Conservation (phyloP, 139 green algal species). For the Tetradesmus obliquus region DNA sequence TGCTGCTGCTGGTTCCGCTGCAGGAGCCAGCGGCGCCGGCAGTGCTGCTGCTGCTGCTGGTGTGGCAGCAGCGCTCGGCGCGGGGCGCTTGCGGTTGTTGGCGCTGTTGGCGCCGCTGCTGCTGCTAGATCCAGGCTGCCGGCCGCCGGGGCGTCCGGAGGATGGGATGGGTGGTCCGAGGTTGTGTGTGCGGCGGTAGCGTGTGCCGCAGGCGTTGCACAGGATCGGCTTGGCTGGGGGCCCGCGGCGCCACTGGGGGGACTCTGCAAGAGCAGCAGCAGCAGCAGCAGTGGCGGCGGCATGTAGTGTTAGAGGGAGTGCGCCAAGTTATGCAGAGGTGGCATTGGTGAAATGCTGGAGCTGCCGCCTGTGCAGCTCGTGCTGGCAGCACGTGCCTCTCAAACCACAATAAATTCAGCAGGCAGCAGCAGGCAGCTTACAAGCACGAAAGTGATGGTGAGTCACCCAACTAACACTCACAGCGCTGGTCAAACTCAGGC, state of each 20-base stretch:
- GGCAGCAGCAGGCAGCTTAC: background rate
- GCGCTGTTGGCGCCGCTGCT: background rate
- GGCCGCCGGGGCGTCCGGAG: background rate
- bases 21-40: background rate
- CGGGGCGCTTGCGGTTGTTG: background rate
- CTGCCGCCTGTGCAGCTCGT: background rate
- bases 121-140: conserved; percentile 2
- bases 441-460: too few relatives aligned
- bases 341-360: background rate
- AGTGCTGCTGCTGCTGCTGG: background rate
- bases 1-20: background rate
- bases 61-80: background rate
- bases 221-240: conserved; percentile 69
- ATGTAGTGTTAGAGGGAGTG: background rate
- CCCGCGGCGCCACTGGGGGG: conserved; percentile 74
- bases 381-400: background rate
- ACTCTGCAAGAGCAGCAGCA: conserved; percentile 46
- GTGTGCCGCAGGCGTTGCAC: conserved; percentile 83
- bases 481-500: too few relatives aligned
- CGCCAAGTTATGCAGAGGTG: background rate
- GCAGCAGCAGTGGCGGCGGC: background rate
- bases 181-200: conserved; percentile 65
- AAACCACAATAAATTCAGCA: background rate
- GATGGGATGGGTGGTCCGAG: conserved; percentile 46
- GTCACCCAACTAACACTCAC: too few relatives aligned